Base-by-base conservation (phyloP, 169 alveolate genomes). In the Cryptosporidium sp. region DNA sequence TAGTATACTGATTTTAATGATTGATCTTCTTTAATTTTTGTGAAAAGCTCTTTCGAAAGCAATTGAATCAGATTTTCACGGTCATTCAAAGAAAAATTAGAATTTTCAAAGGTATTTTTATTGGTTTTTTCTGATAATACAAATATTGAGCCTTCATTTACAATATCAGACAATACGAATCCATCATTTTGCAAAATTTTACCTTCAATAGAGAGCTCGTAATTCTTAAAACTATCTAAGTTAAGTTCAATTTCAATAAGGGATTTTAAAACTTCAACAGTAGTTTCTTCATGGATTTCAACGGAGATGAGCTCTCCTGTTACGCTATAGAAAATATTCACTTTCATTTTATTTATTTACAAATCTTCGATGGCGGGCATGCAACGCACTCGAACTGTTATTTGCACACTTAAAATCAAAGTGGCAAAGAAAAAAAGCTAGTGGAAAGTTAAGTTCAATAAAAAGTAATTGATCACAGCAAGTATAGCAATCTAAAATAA, bases 1-100 rank as follows among this genome's bases (percentile, higher is more conserved):
- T 70, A 58, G 16, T 85, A 85, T 51, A 87, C 53, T 42, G 85
- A 52, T 52, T 80, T 86, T 44, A 89, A 72, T 39, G 73, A 61
- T 60, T 35, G 62, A 58, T 92, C 92, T 71, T 85, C 85, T 18
- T 89, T 93, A 26, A 75, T 92, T 85, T 52, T 85, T 48, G 48
- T 87, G 72, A 68, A 91, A 56, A 69, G 84, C 84, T 65, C 84
- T 21, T 29, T 85, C 60, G 69, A 85, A 86, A 67, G 80, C 6
- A 3, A n/a, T 5, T 51, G 31, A 3, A 70, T 65, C 51, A 33
- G 52, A 56, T 44, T 71, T 23, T 33, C 75, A 9, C 1, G 18
- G 18, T 26, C 14, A 68, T 68, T 37, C 14, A 53, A 68, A 12
- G 75, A 12, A 31, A 37, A 21, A 3, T 21, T 37, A 31, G 35